A percentile compares a stretch with the other conserved stretches of the same genome.
These are phyloP conservation scores for Desmodesmus armatus DNA, from an alignment of 139 green algal genomes.

Conservation along the genomic window DNA sequence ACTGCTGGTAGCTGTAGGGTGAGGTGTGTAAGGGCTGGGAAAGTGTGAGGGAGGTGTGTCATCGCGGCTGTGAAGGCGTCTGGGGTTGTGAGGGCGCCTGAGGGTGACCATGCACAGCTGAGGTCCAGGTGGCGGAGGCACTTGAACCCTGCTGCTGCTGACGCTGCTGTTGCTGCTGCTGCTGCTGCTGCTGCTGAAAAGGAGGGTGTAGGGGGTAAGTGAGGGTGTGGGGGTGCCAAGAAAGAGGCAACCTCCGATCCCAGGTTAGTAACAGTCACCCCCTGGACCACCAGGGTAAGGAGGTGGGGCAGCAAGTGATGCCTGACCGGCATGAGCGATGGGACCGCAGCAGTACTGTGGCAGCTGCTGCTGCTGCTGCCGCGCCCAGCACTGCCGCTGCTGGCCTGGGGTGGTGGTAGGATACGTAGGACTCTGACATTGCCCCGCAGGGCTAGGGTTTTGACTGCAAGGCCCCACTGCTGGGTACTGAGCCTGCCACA, in stretches of 20 bases:
- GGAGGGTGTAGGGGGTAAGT: not conserved
- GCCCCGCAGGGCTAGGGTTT: not conserved
- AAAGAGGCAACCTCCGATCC: too few relatives aligned
- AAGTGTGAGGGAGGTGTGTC: not conserved
- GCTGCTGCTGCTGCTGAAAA: not conserved
- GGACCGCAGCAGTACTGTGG: too few relatives aligned
- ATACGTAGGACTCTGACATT: not conserved
- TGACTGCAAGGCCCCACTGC: not conserved
- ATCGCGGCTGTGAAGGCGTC: not conserved
- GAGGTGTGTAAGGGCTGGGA: not conserved
- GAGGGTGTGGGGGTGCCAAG: too few relatives aligned
- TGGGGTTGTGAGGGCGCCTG: not conserved
- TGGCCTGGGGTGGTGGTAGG: not conserved
- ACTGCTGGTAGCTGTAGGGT: not conserved
- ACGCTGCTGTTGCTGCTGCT: not conserved
- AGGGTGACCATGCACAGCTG: not conserved
- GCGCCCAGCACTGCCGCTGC: not conserved
- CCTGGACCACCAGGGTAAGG: not conserved
- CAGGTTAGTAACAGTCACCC: not conserved
- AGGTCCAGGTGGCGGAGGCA: not conserved
- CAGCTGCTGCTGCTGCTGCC: not conserved
- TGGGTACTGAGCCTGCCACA: not conserved
- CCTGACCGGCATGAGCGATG: not conserved
- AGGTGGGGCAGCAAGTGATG: not conserved
- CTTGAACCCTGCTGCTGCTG: not conserved